Base-by-base conservation (phyloP, 2,329 filamentous ascomycete species). In the Phialemonium atrogriseum region DNA sequence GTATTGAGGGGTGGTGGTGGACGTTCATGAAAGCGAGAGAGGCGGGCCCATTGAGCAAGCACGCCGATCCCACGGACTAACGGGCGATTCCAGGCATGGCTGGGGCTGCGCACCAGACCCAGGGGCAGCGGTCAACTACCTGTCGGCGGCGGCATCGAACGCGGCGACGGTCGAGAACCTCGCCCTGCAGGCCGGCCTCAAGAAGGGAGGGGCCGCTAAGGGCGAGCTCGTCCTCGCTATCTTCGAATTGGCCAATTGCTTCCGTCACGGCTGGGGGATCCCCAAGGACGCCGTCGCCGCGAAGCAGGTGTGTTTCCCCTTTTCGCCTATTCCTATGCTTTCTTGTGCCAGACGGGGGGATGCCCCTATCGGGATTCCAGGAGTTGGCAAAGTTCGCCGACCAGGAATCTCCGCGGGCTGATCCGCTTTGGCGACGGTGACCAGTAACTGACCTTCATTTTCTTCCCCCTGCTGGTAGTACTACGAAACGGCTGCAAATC, bases 141-240 rank as follows among this genome's bases (percentile, higher is more conserved):
- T 98, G 24, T 86, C 84, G 13, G 77, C 83, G 18, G 91, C 91
- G 28, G 91, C 91, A 5, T 82, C 84, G 26, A 95, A 94, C 59
- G 86, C 87, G 15, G 91, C 89, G 15, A 72, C 77, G 24, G 77
- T 98, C 34, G 91, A 98, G 63, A 74, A 83, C 32, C 67, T 87
- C 47, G 91, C 91, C 18, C 74, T 96, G 14, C 69, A 81, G 44
- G 84, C 88, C 7, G 91, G 89, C 11, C 75, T 93, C 58, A 91
- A 86, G 59, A 94, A 91, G 59, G 91, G 91, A 32, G 91, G 91
- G 38, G 81, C 84, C 10, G 89, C 89, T 26, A 98, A 96, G 62
- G 91, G 91, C 37, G 91, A 98, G 66, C 72, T 98, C 32, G 84
- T 96, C 12, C 76, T 98, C 39, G 89, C 91, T 38, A 96, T 98